phyloP scores from a whole-genome alignment of 2,329 filamentous ascomycete genomes.

The Aschersonia sp. region DNA sequence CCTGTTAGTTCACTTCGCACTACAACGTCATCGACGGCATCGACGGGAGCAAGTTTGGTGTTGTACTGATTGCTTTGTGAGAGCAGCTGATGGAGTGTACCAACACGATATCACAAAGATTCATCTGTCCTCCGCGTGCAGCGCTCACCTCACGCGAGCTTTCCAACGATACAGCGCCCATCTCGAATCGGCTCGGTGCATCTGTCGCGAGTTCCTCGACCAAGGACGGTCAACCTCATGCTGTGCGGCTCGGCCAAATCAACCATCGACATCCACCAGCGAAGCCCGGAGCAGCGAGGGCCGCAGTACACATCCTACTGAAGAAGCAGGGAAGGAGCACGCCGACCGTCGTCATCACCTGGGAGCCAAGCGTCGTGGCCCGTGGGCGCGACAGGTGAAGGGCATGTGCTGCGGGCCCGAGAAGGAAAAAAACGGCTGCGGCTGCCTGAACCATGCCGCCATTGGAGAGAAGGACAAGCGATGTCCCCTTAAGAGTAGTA shows the following conservation, averaged over 20 bases:
- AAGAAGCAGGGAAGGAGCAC: slow-evolving; percentile 3
- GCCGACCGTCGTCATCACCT: slow-evolving; percentile 8
- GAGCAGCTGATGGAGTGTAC: slow-evolving; percentile 9
- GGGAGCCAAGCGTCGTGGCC: slow-evolving; percentile 8
- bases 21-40: neutral
- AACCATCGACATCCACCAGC: neutral
- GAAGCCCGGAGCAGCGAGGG: neutral
- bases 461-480: neutral
- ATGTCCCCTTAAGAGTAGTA: neutral
- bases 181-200: slow-evolving; percentile 21
- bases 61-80: slow-evolving; percentile 1
- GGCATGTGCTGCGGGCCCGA: slow-evolving; percentile 1
- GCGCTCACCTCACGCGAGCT: slow-evolving; percentile 15
- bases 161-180: slow-evolving; percentile 20
- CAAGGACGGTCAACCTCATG: slow-evolving; percentile 12
- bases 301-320: slow-evolving; percentile 1
- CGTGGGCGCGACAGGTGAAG: slow-evolving; percentile 5
- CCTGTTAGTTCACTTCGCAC: neutral
- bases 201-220: slow-evolving; percentile 19
- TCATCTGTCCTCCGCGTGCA: slow-evolving; percentile 14
- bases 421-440: slow-evolving; percentile 5
- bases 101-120: slow-evolving; percentile 13
- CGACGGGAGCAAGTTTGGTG: neutral
- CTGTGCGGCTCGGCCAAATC: slow-evolving; percentile 8
- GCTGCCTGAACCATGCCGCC: slow-evolving; percentile 1